phyloP scores from a whole-genome alignment of 1,284 basidiomycete species.

The Ustilago sp. region DNA sequence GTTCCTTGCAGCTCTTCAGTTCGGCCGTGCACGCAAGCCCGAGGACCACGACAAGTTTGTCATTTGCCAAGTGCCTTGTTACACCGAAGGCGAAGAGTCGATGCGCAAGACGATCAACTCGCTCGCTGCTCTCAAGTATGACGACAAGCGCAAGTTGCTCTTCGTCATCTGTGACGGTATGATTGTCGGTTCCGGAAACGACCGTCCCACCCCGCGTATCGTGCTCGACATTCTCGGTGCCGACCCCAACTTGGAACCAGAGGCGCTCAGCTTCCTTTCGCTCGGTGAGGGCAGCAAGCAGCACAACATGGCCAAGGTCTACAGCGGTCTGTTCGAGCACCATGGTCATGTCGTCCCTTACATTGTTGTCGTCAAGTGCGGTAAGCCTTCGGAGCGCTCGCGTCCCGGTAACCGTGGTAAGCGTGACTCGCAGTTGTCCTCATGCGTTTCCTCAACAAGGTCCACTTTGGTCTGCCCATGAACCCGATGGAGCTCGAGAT shows the following conservation, averaged over 20 bases:
- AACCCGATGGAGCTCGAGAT: conserved; percentile 95
- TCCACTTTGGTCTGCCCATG: conserved; percentile 97
- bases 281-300: conserved; percentile 95
- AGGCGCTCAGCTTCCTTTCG: conserved; percentile 91
- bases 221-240: conserved; percentile 96
- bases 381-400: conserved; percentile 91
- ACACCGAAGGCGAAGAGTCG: conserved; percentile 92
- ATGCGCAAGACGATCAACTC: conserved; percentile 93
- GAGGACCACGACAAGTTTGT: conserved; percentile 99
- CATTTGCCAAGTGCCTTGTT: conserved; percentile 97
- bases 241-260: conserved; percentile 90
- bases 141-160: conserved; percentile 96
- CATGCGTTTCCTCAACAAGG: conserved; percentile 98
- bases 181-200: conserved; percentile 94
- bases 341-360: conserved; percentile 96
- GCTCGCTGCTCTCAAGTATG: conserved; percentile 91
- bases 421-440: conserved; percentile 90
- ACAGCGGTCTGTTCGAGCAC: conserved; percentile 93
- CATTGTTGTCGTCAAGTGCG: conserved; percentile 94
- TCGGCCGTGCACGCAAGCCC: conserved; percentile 82
- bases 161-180: conserved; percentile 98
- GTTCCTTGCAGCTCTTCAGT: conserved; percentile 93
- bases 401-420: conserved; percentile 83
- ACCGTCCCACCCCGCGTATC: conserved; percentile 75
- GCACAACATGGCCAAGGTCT: conserved; percentile 98